Conservation (phyloP, 495 filamentous ascomycete genomes). For the Aspergillus mulundensis region DNA sequence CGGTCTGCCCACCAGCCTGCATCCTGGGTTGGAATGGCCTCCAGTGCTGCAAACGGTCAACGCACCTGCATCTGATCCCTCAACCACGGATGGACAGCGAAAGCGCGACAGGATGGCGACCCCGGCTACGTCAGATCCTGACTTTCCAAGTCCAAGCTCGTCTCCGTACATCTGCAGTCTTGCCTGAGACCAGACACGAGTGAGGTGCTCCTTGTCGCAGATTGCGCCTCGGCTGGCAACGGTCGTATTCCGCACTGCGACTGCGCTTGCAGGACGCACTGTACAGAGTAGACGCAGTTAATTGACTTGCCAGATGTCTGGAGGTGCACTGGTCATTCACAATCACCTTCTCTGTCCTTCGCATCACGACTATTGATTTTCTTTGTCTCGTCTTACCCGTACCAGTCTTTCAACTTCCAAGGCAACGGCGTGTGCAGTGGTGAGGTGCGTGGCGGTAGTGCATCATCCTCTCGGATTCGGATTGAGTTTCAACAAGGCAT, state of each 20-base stretch:
- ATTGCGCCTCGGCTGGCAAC: neutral
- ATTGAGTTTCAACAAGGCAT: neutral
- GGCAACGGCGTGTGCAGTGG: neutral
- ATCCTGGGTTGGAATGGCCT: neutral
- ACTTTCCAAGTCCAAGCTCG: neutral
- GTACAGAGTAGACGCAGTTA: too few relatives aligned
- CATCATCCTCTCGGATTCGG: neutral
- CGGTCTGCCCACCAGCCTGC: constrained; percentile 4
- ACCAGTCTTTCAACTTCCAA: neutral
- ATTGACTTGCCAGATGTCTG: too few relatives aligned
- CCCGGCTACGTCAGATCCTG: neutral
- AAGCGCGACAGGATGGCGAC: neutral
- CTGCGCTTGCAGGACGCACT: neutral
- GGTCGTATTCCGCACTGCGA: neutral
- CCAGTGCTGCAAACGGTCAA: neutral
- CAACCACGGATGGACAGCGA: neutral
- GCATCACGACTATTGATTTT: too few relatives aligned
- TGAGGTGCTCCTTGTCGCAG: neutral
- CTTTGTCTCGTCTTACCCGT: neutral
- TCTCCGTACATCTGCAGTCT: neutral
- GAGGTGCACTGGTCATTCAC: neutral
- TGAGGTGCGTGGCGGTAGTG: constrained; percentile 10
- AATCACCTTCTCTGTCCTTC: neutral
- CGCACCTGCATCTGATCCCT: neutral
- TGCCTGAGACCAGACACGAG: too few relatives aligned